Percentiles rank a stretch among this genome's conserved stretches.
These are phyloP conservation scores for Sarocladium oryzae DNA, from an alignment of 2,329 filamentous ascomycete species.

Conservation along the genomic window DNA sequence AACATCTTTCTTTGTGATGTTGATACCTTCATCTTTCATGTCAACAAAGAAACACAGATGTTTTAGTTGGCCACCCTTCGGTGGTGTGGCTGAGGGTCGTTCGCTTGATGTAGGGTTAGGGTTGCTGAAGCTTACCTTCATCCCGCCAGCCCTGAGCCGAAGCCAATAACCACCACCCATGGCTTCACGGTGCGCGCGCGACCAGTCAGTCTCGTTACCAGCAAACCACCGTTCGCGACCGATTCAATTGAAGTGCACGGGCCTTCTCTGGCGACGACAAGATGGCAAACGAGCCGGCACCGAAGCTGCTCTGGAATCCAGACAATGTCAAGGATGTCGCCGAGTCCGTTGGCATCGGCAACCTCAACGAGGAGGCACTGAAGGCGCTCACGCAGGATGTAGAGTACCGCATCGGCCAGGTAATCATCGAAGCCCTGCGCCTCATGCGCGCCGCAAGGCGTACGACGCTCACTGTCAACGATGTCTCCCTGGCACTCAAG, in stretches of 20 bases:
- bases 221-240: too few relatives aligned
- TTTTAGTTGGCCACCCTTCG: too few relatives aligned
- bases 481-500: slow-evolving; percentile 78
- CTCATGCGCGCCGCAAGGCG: slow-evolving; percentile 91
- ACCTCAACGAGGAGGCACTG: slow-evolving; percentile 76
- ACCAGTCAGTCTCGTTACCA: neutral
- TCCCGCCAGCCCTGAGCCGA: neutral
- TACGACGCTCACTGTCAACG: slow-evolving; percentile 81
- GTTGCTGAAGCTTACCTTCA: neutral
- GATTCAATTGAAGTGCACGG: too few relatives aligned
- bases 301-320: slow-evolving; percentile 80
- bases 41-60: too few relatives aligned
- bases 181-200: neutral
- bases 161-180: neutral
- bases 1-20: too few relatives aligned
- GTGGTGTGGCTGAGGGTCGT: neutral
- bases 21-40: too few relatives aligned
- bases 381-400: slow-evolving; percentile 88
- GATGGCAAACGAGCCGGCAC: slow-evolving; percentile 30
- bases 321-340: slow-evolving; percentile 95
- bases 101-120: neutral
- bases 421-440: slow-evolving; percentile 88
- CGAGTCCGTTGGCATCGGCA: slow-evolving; percentile 84
- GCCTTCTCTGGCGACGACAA: neutral
- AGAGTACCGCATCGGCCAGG: slow-evolving; percentile 89